Evolutionary conservation across 2,329 filamentous ascomycete genomes (phyloP).

Genomic region (Tricladium varicosporioides): DNA sequence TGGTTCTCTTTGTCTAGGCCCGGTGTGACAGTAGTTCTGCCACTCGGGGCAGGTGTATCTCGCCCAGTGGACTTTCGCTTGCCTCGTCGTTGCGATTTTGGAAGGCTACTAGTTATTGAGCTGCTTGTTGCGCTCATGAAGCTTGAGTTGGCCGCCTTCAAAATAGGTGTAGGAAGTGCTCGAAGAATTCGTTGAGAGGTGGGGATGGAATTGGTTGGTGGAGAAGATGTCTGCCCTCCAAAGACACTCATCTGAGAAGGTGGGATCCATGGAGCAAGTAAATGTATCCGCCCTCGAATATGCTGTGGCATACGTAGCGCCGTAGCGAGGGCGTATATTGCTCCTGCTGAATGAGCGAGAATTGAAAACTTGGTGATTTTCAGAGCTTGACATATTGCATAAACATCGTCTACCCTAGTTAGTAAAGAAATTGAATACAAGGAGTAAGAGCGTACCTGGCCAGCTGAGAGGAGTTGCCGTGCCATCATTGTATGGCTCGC

Average conservation of each 20-base stretch:
- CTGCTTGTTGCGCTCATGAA: slow-evolving; percentile 92
- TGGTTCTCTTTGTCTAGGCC: slow-evolving; percentile 34
- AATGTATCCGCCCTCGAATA: slow-evolving; percentile 88
- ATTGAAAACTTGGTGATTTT: slow-evolving; percentile 96
- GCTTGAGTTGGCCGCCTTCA: slow-evolving; percentile 92
- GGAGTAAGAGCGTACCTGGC: slow-evolving; percentile 65
- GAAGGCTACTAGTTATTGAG: slow-evolving; percentile 75
- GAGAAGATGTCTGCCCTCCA: slow-evolving; percentile 66
- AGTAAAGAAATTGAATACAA: slow-evolving; percentile 10
- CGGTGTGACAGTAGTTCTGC: slow-evolving; percentile 37
- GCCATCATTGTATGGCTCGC: slow-evolving; percentile 78
- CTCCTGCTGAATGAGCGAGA: slow-evolving; percentile 91
- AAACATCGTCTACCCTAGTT: slow-evolving; percentile 66
- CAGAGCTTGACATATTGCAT: slow-evolving; percentile 86
- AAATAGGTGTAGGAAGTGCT: slow-evolving; percentile 81
- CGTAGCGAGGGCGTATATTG: slow-evolving; percentile 96
- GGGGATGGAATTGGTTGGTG: slow-evolving; percentile 82
- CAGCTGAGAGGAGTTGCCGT: slow-evolving; percentile 86
- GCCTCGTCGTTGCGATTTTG: slow-evolving; percentile 59
- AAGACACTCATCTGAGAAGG: slow-evolving; percentile 88
- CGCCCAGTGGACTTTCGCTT: slow-evolving; percentile 56
- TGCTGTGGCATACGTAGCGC: slow-evolving; percentile 94
- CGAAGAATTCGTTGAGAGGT: slow-evolving; percentile 89
- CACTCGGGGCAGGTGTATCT: slow-evolving; percentile 35
- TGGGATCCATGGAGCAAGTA: slow-evolving; percentile 95